Evolutionary conservation across 495 filamentous ascomycete genomes (phyloP).

Genomic region (Lepraria neglecta): DNA sequence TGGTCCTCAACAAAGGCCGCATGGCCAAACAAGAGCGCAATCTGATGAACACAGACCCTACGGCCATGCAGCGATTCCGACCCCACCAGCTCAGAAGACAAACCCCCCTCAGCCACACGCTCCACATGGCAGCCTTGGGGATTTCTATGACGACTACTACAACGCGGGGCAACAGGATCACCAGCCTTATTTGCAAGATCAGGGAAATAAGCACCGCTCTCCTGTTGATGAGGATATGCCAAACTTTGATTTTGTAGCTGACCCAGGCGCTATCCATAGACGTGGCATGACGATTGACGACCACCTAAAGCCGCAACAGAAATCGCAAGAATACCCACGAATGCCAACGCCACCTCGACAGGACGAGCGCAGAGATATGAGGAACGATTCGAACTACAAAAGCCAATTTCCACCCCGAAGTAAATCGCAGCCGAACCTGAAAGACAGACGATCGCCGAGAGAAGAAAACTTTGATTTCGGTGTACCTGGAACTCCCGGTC

Average conservation of each 20-base stretch:
- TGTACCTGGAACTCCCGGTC: conserved; percentile 55
- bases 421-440: conserved; percentile 63
- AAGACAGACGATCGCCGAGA: conserved; percentile 44
- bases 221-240: conserved; percentile 54
- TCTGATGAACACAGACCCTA: conserved; percentile 17
- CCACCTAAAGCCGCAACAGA: conserved; percentile 36
- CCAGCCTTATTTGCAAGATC: not conserved
- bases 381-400: conserved; percentile 31
- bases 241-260: conserved; percentile 63
- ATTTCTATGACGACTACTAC: conserved; percentile 26
- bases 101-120: conserved; percentile 22
- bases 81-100: conserved; percentile 14
- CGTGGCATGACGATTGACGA: conserved; percentile 43
- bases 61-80: conserved; percentile 17
- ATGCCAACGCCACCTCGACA: conserved; percentile 9
- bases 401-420: conserved; percentile 38
- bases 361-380: conserved; percentile 6
- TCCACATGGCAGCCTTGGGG: conserved; percentile 22
- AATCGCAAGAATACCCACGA: conserved; percentile 20
- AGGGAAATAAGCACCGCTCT: not conserved
- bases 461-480: conserved; percentile 59
- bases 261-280: conserved; percentile 30
- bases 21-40: not conserved
- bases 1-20: not conserved
- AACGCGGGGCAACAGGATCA: conserved; percentile 16